Conservation (phyloP, 192 early-diverging fungal genomes). For the Coemansia sp. region DNA sequence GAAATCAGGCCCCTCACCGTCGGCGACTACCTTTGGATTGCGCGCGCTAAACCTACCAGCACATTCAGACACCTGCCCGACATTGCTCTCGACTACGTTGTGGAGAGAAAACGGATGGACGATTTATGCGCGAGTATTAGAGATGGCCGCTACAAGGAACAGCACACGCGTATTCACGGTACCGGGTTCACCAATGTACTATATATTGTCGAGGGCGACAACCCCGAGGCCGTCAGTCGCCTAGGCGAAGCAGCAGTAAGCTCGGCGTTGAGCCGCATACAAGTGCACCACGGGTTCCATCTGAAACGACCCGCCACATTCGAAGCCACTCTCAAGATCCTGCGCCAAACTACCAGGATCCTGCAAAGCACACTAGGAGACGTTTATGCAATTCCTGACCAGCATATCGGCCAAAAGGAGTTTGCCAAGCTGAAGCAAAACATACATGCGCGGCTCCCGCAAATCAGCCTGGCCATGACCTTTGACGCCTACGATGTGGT, state of each 20-base stretch:
- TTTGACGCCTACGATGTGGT: slow-evolving; percentile 67
- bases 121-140: slow-evolving; percentile 90
- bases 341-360: slow-evolving; percentile 63
- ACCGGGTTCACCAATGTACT: slow-evolving; percentile 75
- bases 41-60: slow-evolving; percentile 50
- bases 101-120: slow-evolving; percentile 94
- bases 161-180: slow-evolving; percentile 80
- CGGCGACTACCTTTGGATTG: slow-evolving; percentile 93
- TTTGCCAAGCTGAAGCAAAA: slow-evolving; percentile 58
- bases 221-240: slow-evolving; percentile 61
- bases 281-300: slow-evolving; percentile 80
- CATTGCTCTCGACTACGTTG: slow-evolving; percentile 79
- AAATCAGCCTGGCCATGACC: slow-evolving; percentile 57
- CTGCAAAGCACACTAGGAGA: slow-evolving; percentile 59
- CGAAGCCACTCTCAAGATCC: slow-evolving; percentile 84
- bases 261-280: slow-evolving; percentile 73
- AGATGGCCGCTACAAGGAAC: slow-evolving; percentile 91
- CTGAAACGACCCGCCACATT: slow-evolving; percentile 72
- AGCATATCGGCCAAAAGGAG: slow-evolving; percentile 49
- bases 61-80: slow-evolving; percentile 49
- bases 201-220: slow-evolving; percentile 87
- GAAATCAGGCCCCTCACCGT: slow-evolving; percentile 69
- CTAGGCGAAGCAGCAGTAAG: slow-evolving; percentile 67
- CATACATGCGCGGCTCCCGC: slow-evolving; percentile 36
- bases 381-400: slow-evolving; percentile 61